Evolutionary conservation across 1,284 basidiomycete species (phyloP).

Genomic region (Takashimella koratensis): DNA sequence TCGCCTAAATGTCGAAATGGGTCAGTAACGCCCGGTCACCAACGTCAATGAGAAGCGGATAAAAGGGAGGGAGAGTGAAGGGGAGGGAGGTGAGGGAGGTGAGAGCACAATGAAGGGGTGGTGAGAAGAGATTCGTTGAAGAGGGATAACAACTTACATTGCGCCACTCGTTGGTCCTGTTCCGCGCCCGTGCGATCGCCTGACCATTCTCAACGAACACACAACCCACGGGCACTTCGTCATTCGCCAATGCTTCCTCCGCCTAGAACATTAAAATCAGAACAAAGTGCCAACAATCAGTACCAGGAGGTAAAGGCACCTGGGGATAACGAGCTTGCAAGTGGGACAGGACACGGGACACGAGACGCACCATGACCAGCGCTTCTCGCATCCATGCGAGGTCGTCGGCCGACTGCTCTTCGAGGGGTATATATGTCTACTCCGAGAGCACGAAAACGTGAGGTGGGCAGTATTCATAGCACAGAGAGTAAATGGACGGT

Average conservation of each 20-base stretch:
- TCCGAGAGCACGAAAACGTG: too few relatives aligned
- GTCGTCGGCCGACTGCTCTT: conserved; percentile 42
- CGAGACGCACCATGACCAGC: conserved; percentile 44
- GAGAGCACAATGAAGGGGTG: background rate
- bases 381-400: conserved; percentile 49
- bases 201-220: conserved; percentile 78
- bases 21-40: background rate
- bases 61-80: background rate
- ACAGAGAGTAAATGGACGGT: too few relatives aligned
- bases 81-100: conserved; percentile 2
- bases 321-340: too few relatives aligned
- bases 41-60: background rate
- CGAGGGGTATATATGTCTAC: conserved; percentile 36
- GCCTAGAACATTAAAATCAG: conserved; percentile 39
- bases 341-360: too few relatives aligned
- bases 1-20: conserved; percentile 63
- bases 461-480: too few relatives aligned
- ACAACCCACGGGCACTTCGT: conserved; percentile 95
- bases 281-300: too few relatives aligned
- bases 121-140: background rate
- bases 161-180: conserved; percentile 88
- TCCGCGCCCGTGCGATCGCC: conserved; percentile 81
- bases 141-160: conserved; percentile 60
- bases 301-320: too few relatives aligned
- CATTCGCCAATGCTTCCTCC: conserved; percentile 72